Percentiles rank a stretch among this genome's conserved stretches.
These are phyloP conservation scores for Penicillium angulare DNA, from an alignment of 495 filamentous ascomycete species.

Conservation along the genomic window DNA sequence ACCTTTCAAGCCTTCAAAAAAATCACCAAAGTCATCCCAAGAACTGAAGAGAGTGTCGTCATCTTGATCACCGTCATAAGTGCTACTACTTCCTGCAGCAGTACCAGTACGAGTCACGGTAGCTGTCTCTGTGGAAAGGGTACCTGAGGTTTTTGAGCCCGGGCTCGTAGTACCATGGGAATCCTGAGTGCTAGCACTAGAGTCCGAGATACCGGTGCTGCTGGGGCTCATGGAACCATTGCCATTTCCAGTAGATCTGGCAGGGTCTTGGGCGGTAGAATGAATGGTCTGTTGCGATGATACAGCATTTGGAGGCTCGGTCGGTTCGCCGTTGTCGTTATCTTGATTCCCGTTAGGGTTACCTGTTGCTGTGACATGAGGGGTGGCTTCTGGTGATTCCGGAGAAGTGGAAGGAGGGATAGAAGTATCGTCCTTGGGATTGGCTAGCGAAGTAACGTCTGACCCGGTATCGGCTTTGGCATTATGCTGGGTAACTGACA, in stretches of 20 bases:
- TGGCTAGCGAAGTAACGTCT: background rate
- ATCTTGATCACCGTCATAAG: slow-evolving; percentile 1
- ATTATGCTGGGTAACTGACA: slow-evolving; percentile 2
- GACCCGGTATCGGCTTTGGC: background rate
- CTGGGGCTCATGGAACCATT: background rate
- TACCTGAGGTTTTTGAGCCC: background rate
- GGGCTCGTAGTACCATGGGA: background rate
- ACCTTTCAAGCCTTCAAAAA: slow-evolving; percentile 37
- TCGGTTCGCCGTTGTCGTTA: background rate
- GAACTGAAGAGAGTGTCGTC: slow-evolving; percentile 15
- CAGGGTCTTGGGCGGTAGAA: background rate
- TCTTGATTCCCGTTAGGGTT: background rate
- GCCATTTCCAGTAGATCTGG: background rate
- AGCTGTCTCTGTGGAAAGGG: background rate
- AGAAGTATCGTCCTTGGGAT: background rate
- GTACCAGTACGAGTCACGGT: slow-evolving; percentile 1
- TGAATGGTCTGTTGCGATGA: background rate
- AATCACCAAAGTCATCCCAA: slow-evolving; percentile 38
- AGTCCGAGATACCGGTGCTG: background rate
- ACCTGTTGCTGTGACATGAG: background rate
- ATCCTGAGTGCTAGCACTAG: background rate
- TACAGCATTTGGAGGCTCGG: background rate
- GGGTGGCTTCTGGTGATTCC: background rate
- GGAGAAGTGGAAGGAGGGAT: background rate
- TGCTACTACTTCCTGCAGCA: slow-evolving; percentile 1